A percentile compares a stretch with the other conserved stretches of the same genome.
These are phyloP conservation scores for Elsinoe ampelina DNA, from an alignment of 2,329 filamentous ascomycete species.

Conservation along the genomic window DNA sequence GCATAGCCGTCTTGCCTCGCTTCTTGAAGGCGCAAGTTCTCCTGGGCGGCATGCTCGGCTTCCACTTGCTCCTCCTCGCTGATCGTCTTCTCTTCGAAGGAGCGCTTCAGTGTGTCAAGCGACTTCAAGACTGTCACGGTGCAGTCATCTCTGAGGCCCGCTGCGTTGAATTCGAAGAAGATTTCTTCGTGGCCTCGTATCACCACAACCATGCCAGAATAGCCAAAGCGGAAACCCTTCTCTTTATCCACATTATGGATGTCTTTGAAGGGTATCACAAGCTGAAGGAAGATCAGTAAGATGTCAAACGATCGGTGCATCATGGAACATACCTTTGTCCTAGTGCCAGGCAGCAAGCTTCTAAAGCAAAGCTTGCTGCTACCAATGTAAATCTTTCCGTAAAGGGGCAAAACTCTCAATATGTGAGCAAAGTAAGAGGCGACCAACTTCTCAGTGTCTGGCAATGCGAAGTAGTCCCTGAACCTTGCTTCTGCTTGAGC, in stretches of 20 bases:
- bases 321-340: slow-evolving; percentile 54
- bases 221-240: slow-evolving; percentile 86
- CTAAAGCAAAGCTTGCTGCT: slow-evolving; percentile 84
- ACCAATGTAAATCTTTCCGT: slow-evolving; percentile 94
- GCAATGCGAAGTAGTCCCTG: slow-evolving; percentile 81
- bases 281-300: slow-evolving; percentile 19
- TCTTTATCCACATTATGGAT: slow-evolving; percentile 92
- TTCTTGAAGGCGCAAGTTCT: slow-evolving; percentile 64
- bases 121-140: slow-evolving; percentile 68
- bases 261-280: slow-evolving; percentile 82
- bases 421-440: slow-evolving; percentile 89
- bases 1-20: slow-evolving; percentile 48
- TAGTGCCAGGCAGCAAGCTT: slow-evolving; percentile 76
- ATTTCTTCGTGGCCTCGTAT: slow-evolving; percentile 91
- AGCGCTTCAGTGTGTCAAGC: slow-evolving; percentile 61
- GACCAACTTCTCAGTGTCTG: slow-evolving; percentile 68
- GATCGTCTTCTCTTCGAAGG: slow-evolving; percentile 60
- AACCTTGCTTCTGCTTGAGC: slow-evolving; percentile 58
- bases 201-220: slow-evolving; percentile 82
- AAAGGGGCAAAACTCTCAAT: slow-evolving; percentile 80
- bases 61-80: slow-evolving; percentile 60
- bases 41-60: slow-evolving; percentile 65
- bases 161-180: slow-evolving; percentile 83
- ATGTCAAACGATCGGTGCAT: neutral
- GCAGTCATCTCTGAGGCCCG: slow-evolving; percentile 79